Base-by-base conservation (phyloP, 2,329 filamentous ascomycete species). In the Sordariomycetes sp. region DNA sequence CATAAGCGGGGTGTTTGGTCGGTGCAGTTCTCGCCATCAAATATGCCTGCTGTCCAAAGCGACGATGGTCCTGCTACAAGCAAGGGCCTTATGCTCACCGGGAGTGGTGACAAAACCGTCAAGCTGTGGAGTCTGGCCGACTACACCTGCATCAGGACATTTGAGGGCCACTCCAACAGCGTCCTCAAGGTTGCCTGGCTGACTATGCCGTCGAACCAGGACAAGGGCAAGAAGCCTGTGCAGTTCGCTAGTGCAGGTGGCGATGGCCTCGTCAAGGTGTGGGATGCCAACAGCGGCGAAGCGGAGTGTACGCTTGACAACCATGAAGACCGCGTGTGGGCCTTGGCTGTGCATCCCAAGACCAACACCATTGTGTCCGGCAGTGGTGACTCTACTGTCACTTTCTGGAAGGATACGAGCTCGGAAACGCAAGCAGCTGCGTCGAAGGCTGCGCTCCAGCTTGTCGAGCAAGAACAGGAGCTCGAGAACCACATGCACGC, bases 1-100 rank as follows among this genome's bases (percentile, higher is more conserved):
- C 93, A 98, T 57, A 85, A 86, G 52, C 78, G 92, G 54, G 92
- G 93, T 55, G 90, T 98, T 9, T 98, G 92, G 92, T 86, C 86
- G 3, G 86, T 95, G 27, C 80, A 82, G 35, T 98, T 98, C 54
- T 83, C 87, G 6, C 88, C 88, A 2, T 73, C 77, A 37, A 74
- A 82, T 37, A 83, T 82, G 16, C 86, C 88, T 1, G 68, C 74
- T 3, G 71, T 92, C 14, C 73, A 83, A 37, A 81, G 78, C 25
- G 77, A 87, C 20, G 76, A 79, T 45, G 79, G 82, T 2, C 70
- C 78, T 4, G 75, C 82, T 9, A 83, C 82, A 33, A 81, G 76
- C 35, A 86, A 86, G 52, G 90, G 90, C 3, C 70, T 94, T 30
- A 68, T 94, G 10, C 72, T 94, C 19, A 96, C 92, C 1, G 92